phyloP scores from a whole-genome alignment of 495 filamentous ascomycete species.

The Aspergillus hancockii region DNA sequence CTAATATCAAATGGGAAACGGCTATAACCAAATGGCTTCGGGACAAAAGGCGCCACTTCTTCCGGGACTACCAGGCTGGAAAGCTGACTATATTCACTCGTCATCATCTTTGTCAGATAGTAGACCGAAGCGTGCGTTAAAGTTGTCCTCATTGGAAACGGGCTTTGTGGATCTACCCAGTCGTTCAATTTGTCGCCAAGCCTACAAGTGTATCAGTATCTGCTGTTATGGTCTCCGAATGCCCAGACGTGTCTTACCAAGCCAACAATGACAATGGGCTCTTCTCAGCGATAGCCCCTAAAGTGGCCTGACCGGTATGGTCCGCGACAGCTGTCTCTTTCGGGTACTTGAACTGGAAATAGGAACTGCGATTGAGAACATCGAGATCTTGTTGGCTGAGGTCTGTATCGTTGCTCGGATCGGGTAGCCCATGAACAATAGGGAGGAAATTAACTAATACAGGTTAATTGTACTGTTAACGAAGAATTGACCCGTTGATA shows the following conservation, averaged over 20 bases:
- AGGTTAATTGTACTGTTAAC: background rate
- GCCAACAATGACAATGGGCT: background rate
- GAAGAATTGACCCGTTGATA: background rate
- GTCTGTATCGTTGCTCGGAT: background rate
- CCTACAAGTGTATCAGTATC: background rate
- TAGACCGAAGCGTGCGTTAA: background rate
- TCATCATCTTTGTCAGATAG: background rate
- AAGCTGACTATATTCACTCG: background rate
- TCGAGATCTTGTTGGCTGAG: background rate
- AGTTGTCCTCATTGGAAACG: background rate
- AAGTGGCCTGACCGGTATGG: too few relatives aligned
- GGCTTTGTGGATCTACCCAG: background rate
- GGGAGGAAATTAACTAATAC: background rate
- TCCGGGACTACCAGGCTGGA: background rate
- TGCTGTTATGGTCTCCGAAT: background rate
- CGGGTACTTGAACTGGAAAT: too few relatives aligned
- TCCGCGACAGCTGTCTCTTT: too few relatives aligned
- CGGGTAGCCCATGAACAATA: background rate
- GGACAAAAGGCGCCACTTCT: background rate
- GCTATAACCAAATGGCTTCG: constrained; percentile 1
- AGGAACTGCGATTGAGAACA: background rate
- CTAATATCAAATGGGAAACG: background rate
- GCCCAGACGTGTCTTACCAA: background rate
- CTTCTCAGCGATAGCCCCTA: too few relatives aligned
- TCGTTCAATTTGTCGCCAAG: background rate